Evolutionary conservation across 2,329 filamentous ascomycete species (phyloP).

Genomic region (Cercospora sojina): DNA sequence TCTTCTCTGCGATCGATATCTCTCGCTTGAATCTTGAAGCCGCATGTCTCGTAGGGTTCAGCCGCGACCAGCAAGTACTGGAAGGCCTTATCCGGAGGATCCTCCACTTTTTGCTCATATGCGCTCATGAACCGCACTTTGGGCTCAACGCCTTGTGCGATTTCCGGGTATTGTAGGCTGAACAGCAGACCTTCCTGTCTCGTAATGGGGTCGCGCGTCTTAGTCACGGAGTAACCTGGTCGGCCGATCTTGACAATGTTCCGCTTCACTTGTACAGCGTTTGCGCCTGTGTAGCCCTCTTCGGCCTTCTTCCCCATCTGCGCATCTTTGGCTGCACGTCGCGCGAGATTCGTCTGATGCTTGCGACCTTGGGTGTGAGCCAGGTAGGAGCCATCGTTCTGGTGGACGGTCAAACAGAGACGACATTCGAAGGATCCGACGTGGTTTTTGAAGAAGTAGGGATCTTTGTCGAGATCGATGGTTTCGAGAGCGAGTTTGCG

Average conservation of each 20-base stretch:
- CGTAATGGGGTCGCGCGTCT: conserved; percentile 84
- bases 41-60: conserved; percentile 96
- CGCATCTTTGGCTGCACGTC: conserved; percentile 91
- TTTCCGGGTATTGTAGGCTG: conserved; percentile 93
- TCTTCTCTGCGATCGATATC: conserved; percentile 91
- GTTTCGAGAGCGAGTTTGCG: conserved; percentile 97
- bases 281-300: conserved; percentile 70
- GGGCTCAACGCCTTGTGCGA: conserved; percentile 70
- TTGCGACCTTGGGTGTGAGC: conserved; percentile 98
- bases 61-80: conserved; percentile 95
- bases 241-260: conserved; percentile 93
- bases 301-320: conserved; percentile 70
- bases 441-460: conserved; percentile 99
- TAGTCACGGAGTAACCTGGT: conserved; percentile 97
- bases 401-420: conserved; percentile 93
- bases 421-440: conserved; percentile 97
- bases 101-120: conserved; percentile 92
- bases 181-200: conserved; percentile 90
- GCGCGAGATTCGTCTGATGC: conserved; percentile 96
- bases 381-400: conserved; percentile 98
- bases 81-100: conserved; percentile 84
- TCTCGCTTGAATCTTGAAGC: conserved; percentile 89
- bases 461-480: conserved; percentile 98
- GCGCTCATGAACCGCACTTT: conserved; percentile 97
- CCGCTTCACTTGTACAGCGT: conserved; percentile 66